Base-by-base conservation (phyloP, 345 rosid species). In the Cardamine chenopodiifolia region DNA sequence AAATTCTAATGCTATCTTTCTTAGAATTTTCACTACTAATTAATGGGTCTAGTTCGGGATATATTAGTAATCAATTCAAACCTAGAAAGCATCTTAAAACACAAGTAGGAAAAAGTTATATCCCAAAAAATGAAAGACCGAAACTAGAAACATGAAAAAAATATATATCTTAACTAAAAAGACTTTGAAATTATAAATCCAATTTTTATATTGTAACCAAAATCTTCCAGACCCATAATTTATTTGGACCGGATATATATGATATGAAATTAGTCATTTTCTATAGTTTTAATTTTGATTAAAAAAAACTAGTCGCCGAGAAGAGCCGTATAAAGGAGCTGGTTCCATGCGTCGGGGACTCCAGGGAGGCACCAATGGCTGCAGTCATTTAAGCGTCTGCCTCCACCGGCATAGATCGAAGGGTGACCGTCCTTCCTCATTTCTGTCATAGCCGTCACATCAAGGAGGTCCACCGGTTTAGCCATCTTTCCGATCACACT, bases 331-430 rank as follows among this genome's bases (percentile, higher is more conserved):
- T 86, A 85, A 17, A 91, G 68, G 11, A 91, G 84, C 66, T 88
- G 85, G 70, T 91, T 91, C 96, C 93, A 91, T 4, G 83, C 68
- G 70, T 89, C 93, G 0, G 91, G 97, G 74, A 84, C 83, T 34
- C 97, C 96, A 1, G 93, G 82, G 2, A 89, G 83, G 65, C 97
- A 88, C 97, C 96, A 92, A 59, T 92, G 97, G 74, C 92, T 86
- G 73, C 96, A 92, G 61, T 92, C 93, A 1, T 42, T 26, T 0
- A 70, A 45, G 1, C 31, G 17, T 5, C 4, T 7, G 39, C 81
- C 86, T 2, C 37, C 8, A 47, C 83, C 83, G 2, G 86, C 53
- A 7, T 84, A 92, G 28, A 73, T 52, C 0, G 93, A 86, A 29
- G 92, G 90, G 56, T 89, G 93, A 3, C 88, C 86, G 1, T 89